These are phyloP conservation scores for Sphaerostilbella broomeana DNA, from an alignment of 2,329 filamentous ascomycete genomes.

Conservation along the genomic window DNA sequence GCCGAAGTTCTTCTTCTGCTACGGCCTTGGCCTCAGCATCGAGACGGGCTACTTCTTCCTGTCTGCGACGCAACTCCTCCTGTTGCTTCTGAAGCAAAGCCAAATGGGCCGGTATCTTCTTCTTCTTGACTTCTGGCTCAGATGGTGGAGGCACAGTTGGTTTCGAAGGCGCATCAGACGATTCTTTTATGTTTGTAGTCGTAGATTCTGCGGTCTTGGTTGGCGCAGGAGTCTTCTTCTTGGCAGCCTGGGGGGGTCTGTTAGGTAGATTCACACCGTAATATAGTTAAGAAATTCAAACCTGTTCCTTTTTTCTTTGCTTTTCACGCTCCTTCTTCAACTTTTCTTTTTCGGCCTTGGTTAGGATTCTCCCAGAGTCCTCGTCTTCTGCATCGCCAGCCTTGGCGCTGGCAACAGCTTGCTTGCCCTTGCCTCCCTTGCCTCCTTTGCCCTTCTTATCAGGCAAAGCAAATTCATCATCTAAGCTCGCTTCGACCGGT, in stretches of 20 bases:
- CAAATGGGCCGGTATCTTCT: conserved; percentile 77
- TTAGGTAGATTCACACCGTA: conserved; percentile 11
- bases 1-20: conserved; percentile 58
- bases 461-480: conserved; percentile 79
- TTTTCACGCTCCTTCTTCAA: conserved; percentile 98
- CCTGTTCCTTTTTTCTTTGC: conserved; percentile 96
- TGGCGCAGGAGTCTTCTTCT: conserved; percentile 61
- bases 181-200: no score
- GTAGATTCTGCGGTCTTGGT: conserved; percentile 23
- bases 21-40: conserved; percentile 58
- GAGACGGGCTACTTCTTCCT: conserved; percentile 59
- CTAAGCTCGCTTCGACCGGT: conserved; percentile 72
- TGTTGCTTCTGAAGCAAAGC: conserved; percentile 74
- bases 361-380: conserved; percentile 66
- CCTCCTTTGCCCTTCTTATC: conserved; percentile 67
- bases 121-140: conserved; percentile 63
- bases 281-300: conserved; percentile 29
- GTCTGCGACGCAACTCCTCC: conserved; percentile 60
- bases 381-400: conserved; percentile 46
- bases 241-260: conserved; percentile 67
- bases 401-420: conserved; percentile 25
- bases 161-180: no score
- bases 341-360: conserved; percentile 98
- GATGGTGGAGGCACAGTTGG: conserved; percentile 32
- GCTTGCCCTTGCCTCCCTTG: conserved; percentile 32